Percentiles rank a stretch among this genome's conserved stretches.
Conservation (phyloP, 2,329 filamentous ascomycete species). For the Dothistroma pini region DNA sequence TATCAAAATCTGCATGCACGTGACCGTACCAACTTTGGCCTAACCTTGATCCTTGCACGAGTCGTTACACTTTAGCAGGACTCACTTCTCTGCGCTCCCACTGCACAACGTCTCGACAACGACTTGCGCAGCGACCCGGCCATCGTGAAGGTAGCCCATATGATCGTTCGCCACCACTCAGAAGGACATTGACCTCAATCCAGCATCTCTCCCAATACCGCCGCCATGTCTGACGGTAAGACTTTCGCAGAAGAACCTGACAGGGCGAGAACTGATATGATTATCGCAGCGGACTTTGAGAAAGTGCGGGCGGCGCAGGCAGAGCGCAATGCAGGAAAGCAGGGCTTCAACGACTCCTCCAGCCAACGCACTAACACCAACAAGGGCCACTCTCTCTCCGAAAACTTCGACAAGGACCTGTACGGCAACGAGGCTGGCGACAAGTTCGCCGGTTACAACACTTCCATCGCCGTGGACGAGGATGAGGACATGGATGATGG, state of each 20-base stretch:
- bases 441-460: constrained; percentile 86
- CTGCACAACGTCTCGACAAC: constrained; percentile 1
- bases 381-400: constrained; percentile 87
- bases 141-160: constrained; percentile 15
- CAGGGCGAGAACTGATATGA: background rate
- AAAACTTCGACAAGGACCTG: constrained; percentile 80
- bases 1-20: constrained; percentile 2
- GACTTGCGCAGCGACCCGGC: background rate
- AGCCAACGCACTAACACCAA: constrained; percentile 74
- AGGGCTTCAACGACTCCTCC: constrained; percentile 74
- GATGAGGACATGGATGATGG: constrained; percentile 75
- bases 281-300: constrained; percentile 69
- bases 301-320: constrained; percentile 82
- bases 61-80: background rate
- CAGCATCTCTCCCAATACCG: constrained; percentile 10
- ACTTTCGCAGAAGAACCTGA: background rate
- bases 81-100: constrained; percentile 1
- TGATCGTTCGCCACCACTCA: constrained; percentile 1
- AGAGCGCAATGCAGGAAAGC: constrained; percentile 83
- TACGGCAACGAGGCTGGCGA: constrained; percentile 71
- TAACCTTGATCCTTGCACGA: background rate
- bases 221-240: constrained; percentile 23
- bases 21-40: background rate
- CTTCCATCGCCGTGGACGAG: constrained; percentile 74
- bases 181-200: constrained; percentile 9